These are phyloP conservation scores for Pezicula neosporulosa DNA, from an alignment of 2,329 filamentous ascomycete species.

Conservation along the genomic window DNA sequence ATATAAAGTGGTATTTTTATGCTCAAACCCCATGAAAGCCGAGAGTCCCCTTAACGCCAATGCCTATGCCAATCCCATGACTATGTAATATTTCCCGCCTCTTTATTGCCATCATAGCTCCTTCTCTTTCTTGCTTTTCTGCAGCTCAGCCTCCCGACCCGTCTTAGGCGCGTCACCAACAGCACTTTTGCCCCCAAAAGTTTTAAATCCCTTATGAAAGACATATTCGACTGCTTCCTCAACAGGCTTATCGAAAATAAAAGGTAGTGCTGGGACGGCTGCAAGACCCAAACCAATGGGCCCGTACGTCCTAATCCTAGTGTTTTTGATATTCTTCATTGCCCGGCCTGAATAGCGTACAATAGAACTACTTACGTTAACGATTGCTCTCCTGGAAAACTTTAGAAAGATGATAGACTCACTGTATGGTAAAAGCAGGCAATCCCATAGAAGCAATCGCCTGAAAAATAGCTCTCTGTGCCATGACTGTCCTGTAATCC, in stretches of 20 bases:
- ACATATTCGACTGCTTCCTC: conserved; percentile 87
- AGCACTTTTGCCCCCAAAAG: conserved; percentile 60
- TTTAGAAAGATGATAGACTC: conserved; percentile 5
- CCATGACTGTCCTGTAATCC: conserved; percentile 89
- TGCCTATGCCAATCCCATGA: background rate
- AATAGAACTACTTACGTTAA: conserved; percentile 50
- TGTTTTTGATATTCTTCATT: conserved; percentile 79
- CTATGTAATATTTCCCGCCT: background rate
- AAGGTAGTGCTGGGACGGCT: conserved; percentile 79
- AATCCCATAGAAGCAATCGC: conserved; percentile 88
- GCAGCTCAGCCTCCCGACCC: conserved; percentile 46
- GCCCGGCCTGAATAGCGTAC: conserved; percentile 84
- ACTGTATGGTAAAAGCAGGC: conserved; percentile 69
- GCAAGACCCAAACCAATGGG: conserved; percentile 82
- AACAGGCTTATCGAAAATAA: conserved; percentile 86
- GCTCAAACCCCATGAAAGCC: background rate
- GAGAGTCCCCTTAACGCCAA: background rate
- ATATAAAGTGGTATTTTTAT: background rate
- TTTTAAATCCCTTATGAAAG: conserved; percentile 79
- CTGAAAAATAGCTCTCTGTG: conserved; percentile 87
- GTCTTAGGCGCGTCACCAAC: conserved; percentile 53
- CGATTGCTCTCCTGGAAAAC: conserved; percentile 11
- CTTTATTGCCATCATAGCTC: background rate
- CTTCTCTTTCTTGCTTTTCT: conserved; percentile 12
- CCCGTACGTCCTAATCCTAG: conserved; percentile 74